Base-by-base conservation (phyloP, 805 yeast genomes). In the Saturnispora zaruensis region DNA sequence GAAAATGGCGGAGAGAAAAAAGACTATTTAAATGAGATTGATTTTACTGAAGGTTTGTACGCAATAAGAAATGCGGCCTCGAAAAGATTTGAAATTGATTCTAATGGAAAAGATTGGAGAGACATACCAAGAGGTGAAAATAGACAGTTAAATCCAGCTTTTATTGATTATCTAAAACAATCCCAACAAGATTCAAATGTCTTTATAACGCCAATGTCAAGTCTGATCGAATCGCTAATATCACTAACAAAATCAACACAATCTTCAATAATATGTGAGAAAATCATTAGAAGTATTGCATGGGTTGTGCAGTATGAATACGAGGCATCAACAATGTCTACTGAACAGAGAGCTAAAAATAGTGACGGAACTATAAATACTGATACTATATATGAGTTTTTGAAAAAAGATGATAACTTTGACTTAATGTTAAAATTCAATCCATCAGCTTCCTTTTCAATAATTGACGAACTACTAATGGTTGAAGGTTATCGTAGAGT, bases 401-500 rank as follows among this genome's bases (percentile, higher is more conserved):
- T 78, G 66, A 69, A 74, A 36, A 59, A 68, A 7, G 71, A 67
- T 50, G 60, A 59, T 63, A 67, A 69, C 2, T 79, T 82, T 60
- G 83, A 78, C 53, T 68, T 73, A 37, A 56, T 63, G 60, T 57
- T 82, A 18, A 70, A 70, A 23, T 65, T 68, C 49, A 81, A 82
- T 59, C 78, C 78, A 5, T 67, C 71, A 9, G 65, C 80, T 3
- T 75, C 81, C 0, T 75, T 78, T 60, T 68, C 75, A 16, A 67
- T 83, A 47, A 67, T 83, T 60, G 89, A 83, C 63, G 91, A 85
- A 63, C 66, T 85, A 71, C 67, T 84, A 48, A 82, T 84, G 87
- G 76, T 81, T 46, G 67, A 69, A 50, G 88, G 88, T 0, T 75
- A 72, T 55, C 72, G 90, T 56, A 64, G 87, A 28, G 77, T 77